phyloP scores from a whole-genome alignment of 108 stramenopile genomes.

The Skeletonema tropicum region DNA sequence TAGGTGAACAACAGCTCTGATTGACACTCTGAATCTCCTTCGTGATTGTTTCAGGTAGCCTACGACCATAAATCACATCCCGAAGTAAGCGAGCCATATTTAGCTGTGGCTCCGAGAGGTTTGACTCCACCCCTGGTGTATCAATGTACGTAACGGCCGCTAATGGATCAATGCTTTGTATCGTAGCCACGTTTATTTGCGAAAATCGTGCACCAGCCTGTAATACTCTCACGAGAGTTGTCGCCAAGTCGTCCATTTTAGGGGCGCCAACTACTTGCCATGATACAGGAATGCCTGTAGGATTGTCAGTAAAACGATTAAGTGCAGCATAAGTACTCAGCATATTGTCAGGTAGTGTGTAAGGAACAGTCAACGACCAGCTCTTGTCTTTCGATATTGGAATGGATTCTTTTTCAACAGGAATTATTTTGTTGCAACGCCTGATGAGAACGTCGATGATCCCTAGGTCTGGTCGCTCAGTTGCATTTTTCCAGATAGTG shows the following conservation, averaged over 20 bases:
- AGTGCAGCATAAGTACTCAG: not conserved
- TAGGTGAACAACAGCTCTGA: not conserved
- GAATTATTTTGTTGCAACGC: not conserved
- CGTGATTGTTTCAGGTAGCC: not conserved
- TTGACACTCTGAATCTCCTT: not conserved
- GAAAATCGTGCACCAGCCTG: conserved; percentile 1
- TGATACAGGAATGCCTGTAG: not conserved
- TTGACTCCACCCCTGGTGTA: not conserved
- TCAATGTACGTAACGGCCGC: not conserved
- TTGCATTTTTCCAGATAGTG: not conserved
- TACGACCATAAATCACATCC: not conserved
- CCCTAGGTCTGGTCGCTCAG: not conserved
- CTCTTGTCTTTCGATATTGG: not conserved
- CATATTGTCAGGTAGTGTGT: not conserved
- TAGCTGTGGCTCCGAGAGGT: not conserved
- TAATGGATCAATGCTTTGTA: not conserved
- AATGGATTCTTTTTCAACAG: not conserved
- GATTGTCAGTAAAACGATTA: not conserved
- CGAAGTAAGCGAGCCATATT: not conserved
- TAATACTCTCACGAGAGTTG: not conserved
- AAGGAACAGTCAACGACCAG: too few species aligned
- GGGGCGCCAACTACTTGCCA: not conserved
- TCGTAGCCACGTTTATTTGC: not conserved
- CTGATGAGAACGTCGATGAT: not conserved
- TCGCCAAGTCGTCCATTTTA: not conserved